These are phyloP conservation scores for Dunaliella sp. DNA, from an alignment of 139 green algal genomes.

Conservation along the genomic window DNA sequence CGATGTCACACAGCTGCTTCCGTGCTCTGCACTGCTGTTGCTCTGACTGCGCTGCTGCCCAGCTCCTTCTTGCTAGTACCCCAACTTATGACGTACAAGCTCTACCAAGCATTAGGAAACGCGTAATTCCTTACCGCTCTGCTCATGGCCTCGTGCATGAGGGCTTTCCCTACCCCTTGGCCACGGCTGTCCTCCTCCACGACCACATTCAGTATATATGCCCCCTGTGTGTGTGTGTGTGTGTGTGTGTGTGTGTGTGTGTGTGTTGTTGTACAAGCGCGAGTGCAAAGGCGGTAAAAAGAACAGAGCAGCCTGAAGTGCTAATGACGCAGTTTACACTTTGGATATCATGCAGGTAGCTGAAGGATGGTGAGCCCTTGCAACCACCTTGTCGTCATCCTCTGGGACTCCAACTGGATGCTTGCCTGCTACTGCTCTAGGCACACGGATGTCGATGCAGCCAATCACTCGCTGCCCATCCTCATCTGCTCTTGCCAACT, in stretches of 20 bases:
- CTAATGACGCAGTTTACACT: too few relatives aligned
- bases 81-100: too few relatives aligned
- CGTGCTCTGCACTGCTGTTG: too few relatives aligned
- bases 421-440: not conserved
- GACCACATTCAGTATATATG: conserved; percentile 63
- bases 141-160: conserved; percentile 53
- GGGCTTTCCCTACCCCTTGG: conserved; percentile 37
- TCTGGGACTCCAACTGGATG: conserved; percentile 17
- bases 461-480: conserved; percentile 29
- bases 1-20: too few relatives aligned
- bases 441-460: conserved; percentile 55
- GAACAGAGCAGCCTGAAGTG: not conserved
- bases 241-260: too few relatives aligned
- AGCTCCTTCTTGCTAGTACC: too few relatives aligned
- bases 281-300: not conserved
- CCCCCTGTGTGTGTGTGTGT: conserved; percentile 26
- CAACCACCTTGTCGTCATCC: not conserved
- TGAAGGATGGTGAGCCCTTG: not conserved
- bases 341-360: too few relatives aligned
- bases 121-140: conserved; percentile 26
- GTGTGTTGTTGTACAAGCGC: too few relatives aligned
- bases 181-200: conserved; percentile 41
- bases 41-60: too few relatives aligned
- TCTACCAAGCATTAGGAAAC: too few relatives aligned
- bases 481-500: not conserved